phyloP scores from a whole-genome alignment of 2,329 filamentous ascomycete genomes.

The Arthrobotrys entomopaga region DNA sequence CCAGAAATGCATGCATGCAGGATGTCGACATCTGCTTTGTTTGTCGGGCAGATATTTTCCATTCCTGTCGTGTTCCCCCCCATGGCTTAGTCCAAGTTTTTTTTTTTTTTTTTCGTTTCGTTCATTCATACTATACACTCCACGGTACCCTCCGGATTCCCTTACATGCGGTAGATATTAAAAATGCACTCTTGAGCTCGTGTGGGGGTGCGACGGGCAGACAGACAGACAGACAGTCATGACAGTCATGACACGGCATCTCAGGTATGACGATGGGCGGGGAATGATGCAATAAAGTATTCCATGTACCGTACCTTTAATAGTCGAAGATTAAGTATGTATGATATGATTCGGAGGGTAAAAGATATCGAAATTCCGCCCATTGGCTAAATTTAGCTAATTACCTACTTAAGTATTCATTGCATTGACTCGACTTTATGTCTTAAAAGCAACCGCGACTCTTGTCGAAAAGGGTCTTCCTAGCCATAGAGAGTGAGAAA shows the following conservation, averaged over 20 bases:
- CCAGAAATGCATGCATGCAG: constrained; percentile 52
- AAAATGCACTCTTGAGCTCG: constrained; percentile 14
- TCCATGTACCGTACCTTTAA: constrained; percentile 1
- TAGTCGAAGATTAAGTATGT: no score
- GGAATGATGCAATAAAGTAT: constrained; percentile 49
- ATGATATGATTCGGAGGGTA: no score
- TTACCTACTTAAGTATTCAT: no score
- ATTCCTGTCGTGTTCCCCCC: constrained; percentile 29
- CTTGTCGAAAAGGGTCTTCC: not conserved
- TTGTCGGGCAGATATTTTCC: constrained; percentile 41
- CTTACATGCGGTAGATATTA: constrained; percentile 1
- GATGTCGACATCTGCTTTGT: constrained; percentile 54
- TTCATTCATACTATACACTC: not conserved
- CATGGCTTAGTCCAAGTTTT: constrained; percentile 28
- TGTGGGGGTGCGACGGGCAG: constrained; percentile 14
- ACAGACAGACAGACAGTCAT: no score
- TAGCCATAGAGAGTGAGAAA: not conserved
- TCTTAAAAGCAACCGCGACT: no score
- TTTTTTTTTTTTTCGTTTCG: constrained; percentile 11
- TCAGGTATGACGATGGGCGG: constrained; percentile 52
- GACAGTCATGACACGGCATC: constrained; percentile 39
- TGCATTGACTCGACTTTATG: no score
- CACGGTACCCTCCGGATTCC: not conserved
- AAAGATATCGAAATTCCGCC: no score
- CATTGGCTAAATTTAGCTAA: no score